Evolutionary conservation across 805 yeast genomes (phyloP).

Genomic region (Yarrowia alimentaria): DNA sequence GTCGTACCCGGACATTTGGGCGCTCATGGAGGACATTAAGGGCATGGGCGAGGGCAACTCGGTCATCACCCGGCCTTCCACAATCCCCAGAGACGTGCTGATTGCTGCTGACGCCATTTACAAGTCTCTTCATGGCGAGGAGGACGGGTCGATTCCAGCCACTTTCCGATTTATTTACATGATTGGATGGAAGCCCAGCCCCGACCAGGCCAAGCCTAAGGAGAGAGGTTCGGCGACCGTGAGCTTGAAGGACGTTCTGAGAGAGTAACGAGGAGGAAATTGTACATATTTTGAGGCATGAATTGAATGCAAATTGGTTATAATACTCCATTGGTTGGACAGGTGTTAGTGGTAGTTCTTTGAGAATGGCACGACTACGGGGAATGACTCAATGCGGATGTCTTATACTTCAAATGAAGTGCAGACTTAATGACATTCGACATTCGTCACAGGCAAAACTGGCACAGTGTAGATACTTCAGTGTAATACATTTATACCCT

Average conservation of each 20-base stretch:
- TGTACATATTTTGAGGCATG: no score
- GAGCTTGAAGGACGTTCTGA: slow-evolving; percentile 61
- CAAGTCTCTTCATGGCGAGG: slow-evolving; percentile 64
- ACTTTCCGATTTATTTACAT: slow-evolving; percentile 75
- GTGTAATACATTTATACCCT: no score
- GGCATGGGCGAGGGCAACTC: slow-evolving; percentile 85
- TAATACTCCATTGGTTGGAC: no score
- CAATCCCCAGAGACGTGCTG: slow-evolving; percentile 59
- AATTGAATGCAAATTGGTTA: no score
- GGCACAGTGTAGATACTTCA: no score
- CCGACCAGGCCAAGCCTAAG: slow-evolving; percentile 67
- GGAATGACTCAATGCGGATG: no score
- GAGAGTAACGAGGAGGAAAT: no score
- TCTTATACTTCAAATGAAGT: no score
- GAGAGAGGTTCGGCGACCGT: slow-evolving; percentile 70
- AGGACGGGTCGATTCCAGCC: slow-evolving; percentile 64
- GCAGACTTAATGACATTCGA: no score
- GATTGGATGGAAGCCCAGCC: slow-evolving; percentile 86
- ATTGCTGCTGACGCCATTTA: slow-evolving; percentile 78
- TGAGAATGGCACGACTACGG: no score
- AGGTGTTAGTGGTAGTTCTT: no score
- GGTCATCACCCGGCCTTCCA: slow-evolving; percentile 42
- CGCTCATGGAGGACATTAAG: slow-evolving; percentile 68
- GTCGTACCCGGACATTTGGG: slow-evolving; percentile 67
- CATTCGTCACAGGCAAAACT: no score